Conservation (phyloP, 805 yeast genomes). For the Zygosaccharomyces kombuchaensis region DNA sequence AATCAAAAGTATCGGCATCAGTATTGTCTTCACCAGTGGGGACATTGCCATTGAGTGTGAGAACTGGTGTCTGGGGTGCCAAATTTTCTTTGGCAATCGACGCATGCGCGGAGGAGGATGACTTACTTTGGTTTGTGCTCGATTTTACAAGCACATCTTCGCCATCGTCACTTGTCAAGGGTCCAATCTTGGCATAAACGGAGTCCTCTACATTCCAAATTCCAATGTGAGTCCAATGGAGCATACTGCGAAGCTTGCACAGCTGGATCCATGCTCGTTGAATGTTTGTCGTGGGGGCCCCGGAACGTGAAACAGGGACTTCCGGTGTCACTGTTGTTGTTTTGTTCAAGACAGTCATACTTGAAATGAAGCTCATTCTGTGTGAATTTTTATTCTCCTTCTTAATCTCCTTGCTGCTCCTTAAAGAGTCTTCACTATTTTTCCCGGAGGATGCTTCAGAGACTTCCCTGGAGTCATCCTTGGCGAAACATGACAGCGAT, state of each 20-base stretch:
- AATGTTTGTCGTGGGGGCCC: conserved; percentile 34
- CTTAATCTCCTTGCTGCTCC: conserved; percentile 8
- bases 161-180: conserved; percentile 13
- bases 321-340: conserved; percentile 15
- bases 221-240: conserved; percentile 84
- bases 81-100: conserved; percentile 1
- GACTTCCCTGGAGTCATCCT: conserved; percentile 15
- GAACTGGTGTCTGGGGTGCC: neutral
- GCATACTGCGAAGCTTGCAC: conserved; percentile 58
- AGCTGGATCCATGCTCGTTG: conserved; percentile 62
- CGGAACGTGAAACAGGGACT: conserved; percentile 17
- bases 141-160: conserved; percentile 3
- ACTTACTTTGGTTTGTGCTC: neutral
- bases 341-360: conserved; percentile 14
- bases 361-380: conserved; percentile 29
- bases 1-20: conserved; percentile 23
- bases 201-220: conserved; percentile 55
- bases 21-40: conserved; percentile 3
- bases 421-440: conserved; percentile 5
- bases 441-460: conserved; percentile 13
- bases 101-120: neutral
- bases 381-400: conserved; percentile 24
- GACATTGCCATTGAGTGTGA: neutral
- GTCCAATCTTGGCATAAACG: conserved; percentile 25
- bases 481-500: conserved; percentile 18